Evolutionary conservation across 2,329 filamentous ascomycete species (phyloP), one percentile per base, ranked within the genome.

Genomic region (Aspergillus sp.): DNA sequence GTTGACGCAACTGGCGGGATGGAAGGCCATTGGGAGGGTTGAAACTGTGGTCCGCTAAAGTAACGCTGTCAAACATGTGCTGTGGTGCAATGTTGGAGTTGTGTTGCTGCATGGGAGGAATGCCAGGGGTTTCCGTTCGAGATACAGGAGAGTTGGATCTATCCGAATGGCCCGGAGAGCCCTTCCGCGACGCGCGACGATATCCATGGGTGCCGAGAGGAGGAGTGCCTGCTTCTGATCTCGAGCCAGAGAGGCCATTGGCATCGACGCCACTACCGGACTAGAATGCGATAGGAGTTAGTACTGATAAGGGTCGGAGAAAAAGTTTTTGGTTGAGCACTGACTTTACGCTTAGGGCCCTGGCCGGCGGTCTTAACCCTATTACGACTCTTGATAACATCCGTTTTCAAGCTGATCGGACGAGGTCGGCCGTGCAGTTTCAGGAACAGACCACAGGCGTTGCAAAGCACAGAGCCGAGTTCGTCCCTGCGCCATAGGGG

Each of bases 351-450:
- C 60, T 88, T 86, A 37, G 84, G 82, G 50, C 87, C 80, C 59
- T 90, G 79, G 3, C 75, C 88, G 7, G 86, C 81, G 42, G 90
- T 93, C 77, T 97, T 97, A 57, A 97, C 91, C 53, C 93, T 84
- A 71, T 98, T 98, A 61, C 93, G 89, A 74, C 90, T 96, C 77
- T 98, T 98, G 74, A 98, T 98, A 56, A 97, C 91, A 75, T 98
- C 93, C 39, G 93, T 97, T 78, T 98, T 98, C 59, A 98, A 79
- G 58, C 88, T 95, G 66, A 95, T 96, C 56, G 93, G 93, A 44
- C 93, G 85, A 48, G 93, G 83, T 27, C 90, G 86, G 52, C 90
- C 90, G 66, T 98, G 93, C 56, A 98, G 79, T 78, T 98, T 98
- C 60, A 97, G 79, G 70, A 97, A 98, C 45, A 98, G 79, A 47